Conservation (phyloP, 208 protist species). For the Leishmania tropica region DNA sequence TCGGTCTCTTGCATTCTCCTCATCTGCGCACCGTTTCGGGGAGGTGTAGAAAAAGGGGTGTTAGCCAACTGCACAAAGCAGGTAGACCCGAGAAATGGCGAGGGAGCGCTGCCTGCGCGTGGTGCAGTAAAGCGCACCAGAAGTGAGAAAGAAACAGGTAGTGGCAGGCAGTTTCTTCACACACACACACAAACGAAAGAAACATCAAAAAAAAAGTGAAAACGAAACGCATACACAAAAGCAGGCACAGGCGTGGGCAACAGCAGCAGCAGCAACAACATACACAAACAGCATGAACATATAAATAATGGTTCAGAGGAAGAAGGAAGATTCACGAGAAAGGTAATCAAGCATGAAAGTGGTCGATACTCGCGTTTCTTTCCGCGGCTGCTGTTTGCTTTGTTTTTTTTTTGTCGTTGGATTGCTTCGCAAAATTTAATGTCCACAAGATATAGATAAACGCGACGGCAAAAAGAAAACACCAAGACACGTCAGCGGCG, state of each 20-base stretch:
- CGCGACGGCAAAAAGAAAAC: background rate
- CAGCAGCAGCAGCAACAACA: background rate
- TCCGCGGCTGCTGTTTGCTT: no score
- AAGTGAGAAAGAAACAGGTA: background rate
- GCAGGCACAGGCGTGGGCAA: background rate
- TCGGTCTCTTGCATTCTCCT: background rate
- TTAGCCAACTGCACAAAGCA: background rate
- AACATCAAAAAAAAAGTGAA: background rate
- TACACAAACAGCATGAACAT: conserved; percentile 5
- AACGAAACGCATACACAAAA: background rate
- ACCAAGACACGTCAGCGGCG: background rate
- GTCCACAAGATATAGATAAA: background rate
- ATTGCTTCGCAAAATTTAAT: background rate
- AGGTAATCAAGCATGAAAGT: background rate
- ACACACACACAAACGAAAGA: conserved; percentile 7
- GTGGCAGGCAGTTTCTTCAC: background rate
- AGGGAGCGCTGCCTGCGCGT: background rate
- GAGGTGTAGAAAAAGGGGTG: background rate
- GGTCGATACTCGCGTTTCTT: background rate
- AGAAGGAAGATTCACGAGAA: background rate
- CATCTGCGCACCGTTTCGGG: background rate
- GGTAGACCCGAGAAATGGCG: background rate
- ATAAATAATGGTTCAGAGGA: background rate
- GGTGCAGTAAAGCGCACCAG: background rate
- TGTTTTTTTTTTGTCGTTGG: background rate